Base-by-base conservation (phyloP, 1,139 yeast species). In the Chernovozyma sophiae-reginae region DNA sequence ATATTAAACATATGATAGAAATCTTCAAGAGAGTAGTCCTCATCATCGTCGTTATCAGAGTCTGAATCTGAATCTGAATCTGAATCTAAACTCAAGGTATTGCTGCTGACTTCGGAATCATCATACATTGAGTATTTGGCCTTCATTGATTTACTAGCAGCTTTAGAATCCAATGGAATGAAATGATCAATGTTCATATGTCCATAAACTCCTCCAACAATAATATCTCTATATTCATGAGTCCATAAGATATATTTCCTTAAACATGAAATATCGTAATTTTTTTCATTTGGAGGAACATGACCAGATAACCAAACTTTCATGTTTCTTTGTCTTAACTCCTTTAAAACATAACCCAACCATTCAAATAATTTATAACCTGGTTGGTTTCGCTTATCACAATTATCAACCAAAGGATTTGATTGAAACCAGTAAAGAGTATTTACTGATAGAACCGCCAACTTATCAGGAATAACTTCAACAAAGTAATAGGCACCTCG, bases 181-280 rank as follows among this genome's bases (percentile, higher is more conserved):
- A 85, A 86, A 60, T 86, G 95, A 54, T 86, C 95, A 41, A 86
- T 64, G 56, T 86, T 86, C 95, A 86, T 86, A 53, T 86, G 96
- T 0, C 96, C 96, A 55, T 74, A 86, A 23, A 86, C 61, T 11
- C 92, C 89, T 20, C 96, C 95, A 44, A 86, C 68, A 31, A 86
- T 81, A 25, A 86, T 74, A 53, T 86, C 96, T 46, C 95, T 70
- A 54, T 81, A 86, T 52, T 85, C 95, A 49, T 85, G 78, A 30
- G 79, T 62, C 95, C 95, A 86, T 16, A 79, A 72, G 26, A 84
- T 73, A 54, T 79, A 81, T 54, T 86, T 85, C 38, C 87, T 68
- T 48, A 75, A 79, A 53, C 96, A 86, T 32, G 81, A 68, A 22
- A 70, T 64, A 50, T 86, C 95, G 47, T 74, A 80, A 56, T 86